Evolutionary conservation across 169 alveolate species (phyloP).

Genomic region (Plasmodium knowlesi): DNA sequence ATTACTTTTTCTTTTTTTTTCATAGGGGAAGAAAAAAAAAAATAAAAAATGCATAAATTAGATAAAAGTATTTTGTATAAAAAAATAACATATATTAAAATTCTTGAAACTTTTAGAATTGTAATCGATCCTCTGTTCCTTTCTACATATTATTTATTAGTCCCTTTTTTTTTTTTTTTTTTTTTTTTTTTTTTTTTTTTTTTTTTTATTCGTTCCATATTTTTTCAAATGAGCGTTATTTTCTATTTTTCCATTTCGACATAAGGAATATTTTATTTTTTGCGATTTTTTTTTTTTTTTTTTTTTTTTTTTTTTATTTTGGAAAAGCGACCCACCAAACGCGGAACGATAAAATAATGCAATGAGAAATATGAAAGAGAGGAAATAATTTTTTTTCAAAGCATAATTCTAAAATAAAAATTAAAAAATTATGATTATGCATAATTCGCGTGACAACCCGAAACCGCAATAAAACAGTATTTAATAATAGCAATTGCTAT

Average conservation of each 20-base stretch:
- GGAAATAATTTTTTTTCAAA: neutral
- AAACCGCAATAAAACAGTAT: neutral
- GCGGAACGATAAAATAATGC: neutral
- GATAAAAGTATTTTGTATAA: neutral
- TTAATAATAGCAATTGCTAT: neutral
- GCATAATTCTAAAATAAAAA: neutral
- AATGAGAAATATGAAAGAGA: neutral
- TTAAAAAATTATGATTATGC: neutral
- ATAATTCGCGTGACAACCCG: neutral
- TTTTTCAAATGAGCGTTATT: neutral
- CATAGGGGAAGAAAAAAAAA: neutral
- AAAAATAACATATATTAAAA: neutral
- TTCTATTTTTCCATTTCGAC: neutral
- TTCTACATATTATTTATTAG: neutral
- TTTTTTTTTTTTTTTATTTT: neutral
- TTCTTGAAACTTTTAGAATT: neutral
- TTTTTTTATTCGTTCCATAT: neutral
- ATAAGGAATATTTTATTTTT: neutral
- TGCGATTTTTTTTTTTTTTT: neutral
- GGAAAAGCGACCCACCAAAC: neutral
- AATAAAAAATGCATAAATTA: neutral
- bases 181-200: too few species aligned
- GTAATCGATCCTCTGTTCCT: neutral
- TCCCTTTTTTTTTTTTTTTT: neutral
- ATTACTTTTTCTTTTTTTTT: neutral